Evolutionary conservation across 2,329 filamentous ascomycete genomes (phyloP), one percentile per base, ranked within the genome.

Genomic region (Pyricularia grisea): DNA sequence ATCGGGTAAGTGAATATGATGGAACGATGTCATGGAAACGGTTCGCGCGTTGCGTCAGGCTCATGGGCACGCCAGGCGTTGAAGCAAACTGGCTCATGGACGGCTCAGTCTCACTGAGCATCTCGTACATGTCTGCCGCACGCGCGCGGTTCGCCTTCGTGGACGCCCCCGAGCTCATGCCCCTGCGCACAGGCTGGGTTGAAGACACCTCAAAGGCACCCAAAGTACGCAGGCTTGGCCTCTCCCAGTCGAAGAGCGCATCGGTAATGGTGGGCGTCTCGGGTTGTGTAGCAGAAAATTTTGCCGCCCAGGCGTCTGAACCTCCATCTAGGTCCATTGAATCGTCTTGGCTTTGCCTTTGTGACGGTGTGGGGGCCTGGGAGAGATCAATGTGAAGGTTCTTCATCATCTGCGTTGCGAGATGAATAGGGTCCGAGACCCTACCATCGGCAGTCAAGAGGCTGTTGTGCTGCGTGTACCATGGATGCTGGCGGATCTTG

Each of bases 341-440:
- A 23, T 72, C 70, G 28, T 70, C 70, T 78, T 70, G 73, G 68
- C 60, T 70, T 68, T 70, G 75, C 72, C 61, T 75, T 73, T 70
- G 81, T 2, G 82, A 84, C 14, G 84, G 81, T 4, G 87, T 82
- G 1, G 90, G 88, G 70, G 87, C 83, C 74, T 91, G 87, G 68
- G 85, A 89, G 76, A 98, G 94, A 78, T 97, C 92, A 77, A 99
- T 97, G 72, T 88, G 91, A 20, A 99, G 87, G 69, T 89, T 91
- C 77, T 97, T 92, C 68, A 99, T 89, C 92, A 99, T 97, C 76
- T 92, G 89, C 0, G 95, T 97, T n/a, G 95, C 95, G 65, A 99
- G 84, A 68, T 88, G 87, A 71, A 98, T 82, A 0, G 92, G 92
- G 74, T 98, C 92, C 12, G 86, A 86, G 42, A 94, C 85, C 72